phyloP scores from a whole-genome alignment of 2,329 filamentous ascomycete genomes.

The Penicillium hordei region DNA sequence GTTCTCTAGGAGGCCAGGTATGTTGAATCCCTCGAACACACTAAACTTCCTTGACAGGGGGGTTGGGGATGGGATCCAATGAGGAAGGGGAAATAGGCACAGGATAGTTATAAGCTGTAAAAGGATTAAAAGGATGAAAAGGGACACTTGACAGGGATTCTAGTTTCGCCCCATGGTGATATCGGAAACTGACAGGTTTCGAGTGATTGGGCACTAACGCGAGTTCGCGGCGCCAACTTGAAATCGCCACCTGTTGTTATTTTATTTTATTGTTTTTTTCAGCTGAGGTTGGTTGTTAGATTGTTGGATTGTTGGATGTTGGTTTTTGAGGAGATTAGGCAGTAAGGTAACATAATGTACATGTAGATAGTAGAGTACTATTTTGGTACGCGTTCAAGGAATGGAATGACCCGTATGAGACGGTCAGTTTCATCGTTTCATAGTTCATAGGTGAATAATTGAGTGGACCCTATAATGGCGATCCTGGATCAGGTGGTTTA shows the following conservation, averaged over 20 bases:
- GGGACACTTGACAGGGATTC: conserved; percentile 3
- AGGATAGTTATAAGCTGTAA: neutral
- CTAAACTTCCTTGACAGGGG: conserved; percentile 21
- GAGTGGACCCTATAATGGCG: neutral
- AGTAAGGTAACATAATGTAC: neutral
- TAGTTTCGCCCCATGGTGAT: conserved; percentile 1
- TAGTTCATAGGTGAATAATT: conserved; percentile 4
- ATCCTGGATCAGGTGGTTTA: neutral
- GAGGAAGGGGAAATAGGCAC: neutral
- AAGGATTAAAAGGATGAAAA: too few relatives aligned
- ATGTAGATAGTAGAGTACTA: neutral
- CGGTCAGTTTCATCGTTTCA: conserved; percentile 21
- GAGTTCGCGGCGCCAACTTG: conserved; percentile 15
- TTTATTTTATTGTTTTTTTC: neutral
- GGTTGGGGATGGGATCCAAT: conserved; percentile 19
- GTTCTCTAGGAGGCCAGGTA: conserved; percentile 2
- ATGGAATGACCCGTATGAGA: conserved; percentile 19
- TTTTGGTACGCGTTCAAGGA: neutral
- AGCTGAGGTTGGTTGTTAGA: neutral
- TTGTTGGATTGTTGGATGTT: neutral
- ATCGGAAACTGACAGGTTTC: conserved; percentile 16
- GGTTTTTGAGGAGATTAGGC: neutral
- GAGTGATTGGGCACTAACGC: conserved; percentile 10
- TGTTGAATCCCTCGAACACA: conserved; percentile 18
- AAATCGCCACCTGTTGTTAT: neutral